Base-by-base conservation (phyloP, 306 rosid genomes). In the Mimosa bimucronata region DNA sequence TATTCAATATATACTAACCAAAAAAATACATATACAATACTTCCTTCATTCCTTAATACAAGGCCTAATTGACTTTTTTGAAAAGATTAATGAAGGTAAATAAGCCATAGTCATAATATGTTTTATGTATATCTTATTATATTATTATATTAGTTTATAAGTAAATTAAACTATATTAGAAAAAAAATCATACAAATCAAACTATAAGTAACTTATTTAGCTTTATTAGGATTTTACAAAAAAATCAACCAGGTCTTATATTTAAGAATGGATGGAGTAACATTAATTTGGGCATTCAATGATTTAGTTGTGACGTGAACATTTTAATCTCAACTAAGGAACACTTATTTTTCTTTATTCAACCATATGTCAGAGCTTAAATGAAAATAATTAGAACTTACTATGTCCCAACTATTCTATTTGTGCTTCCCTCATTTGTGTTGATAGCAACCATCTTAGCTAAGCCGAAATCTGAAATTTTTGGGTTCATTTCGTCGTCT, bases 381-480 rank as follows among this genome's bases (percentile, higher is more conserved):
- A 6, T 0, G 1, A 4, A 7, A 3, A 66, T 9, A 5, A 15
- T 12, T 23, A n/a, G 13, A 25, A 83, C 90, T 84, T 81, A 90
- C 88, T 68, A 84, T 9, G 89, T 90, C 14, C 89, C 91, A 25
- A 81, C 88, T 1, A 90, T 34, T 76, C 58, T 73, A 2, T 7
- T 53, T 6, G 91, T 90, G 7, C 26, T 61, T 28, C 79, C 88
- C 42, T 76, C 79, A 3, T 55, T 64, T 64, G 83, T 80, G 1
- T 77, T 81, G 0, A 44, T 30, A 25, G 7, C 77, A 50, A 86
- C 70, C 11, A 86, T 73, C 37, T 78, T 86, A 13, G 89, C 86
- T 82, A 80, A 69, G 0, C 88, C 90, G 81, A 90, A 90, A 53
- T 90, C 89, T 29, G 84, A 82, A 2, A 88, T 83, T 48, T 88